Evolutionary conservation across 73 alveolate genomes (phyloP), one percentile per base, ranked within the genome.

Genomic region (Stentor roeselii): DNA sequence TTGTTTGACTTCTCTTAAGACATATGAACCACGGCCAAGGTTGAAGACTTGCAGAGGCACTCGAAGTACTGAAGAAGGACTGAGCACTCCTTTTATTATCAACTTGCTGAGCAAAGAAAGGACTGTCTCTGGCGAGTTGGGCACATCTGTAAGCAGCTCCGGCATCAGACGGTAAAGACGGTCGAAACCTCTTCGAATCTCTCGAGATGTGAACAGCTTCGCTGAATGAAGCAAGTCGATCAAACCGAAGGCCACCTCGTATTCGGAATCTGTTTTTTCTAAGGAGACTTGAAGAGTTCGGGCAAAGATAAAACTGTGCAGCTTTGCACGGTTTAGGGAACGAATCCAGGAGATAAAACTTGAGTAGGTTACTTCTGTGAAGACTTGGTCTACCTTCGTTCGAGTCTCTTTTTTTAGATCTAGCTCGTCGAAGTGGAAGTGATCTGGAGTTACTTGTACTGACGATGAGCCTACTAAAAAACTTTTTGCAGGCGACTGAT

Each of bases 261-360:
- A 11, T 21, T 67, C 80, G 34, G 42, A 27, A 0, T 67, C 80
- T 27, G 80, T 21, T 2, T 67, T 67, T 15, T 67, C 80, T 30
- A 67, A 34, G 34, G 41, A 27, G 37, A 67, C 80, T 32, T 67
- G 80, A 21, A 67, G 21, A 27, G 37, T 67, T 67, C 80, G n/a
- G 37, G 80, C 80, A 67, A 67, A 67, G 34, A 67, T 67, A 21
- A 30, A 21, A 34, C 80, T 67, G 41, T 67, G 80, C 14, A 67
- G 80, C 34, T 67, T 67, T 21, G 37, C 27, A 11, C 80, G n/a
- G 21, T 32, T 67, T 15, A 67, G 80, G 1, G n/a, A 32, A 27
- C 37, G 21, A 21, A 67, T 1, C 37, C 80, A 67, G 80, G n/a
- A 36, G 27, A 67, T 32, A 34, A 67, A 67, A 30, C n/a, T 40